Evolutionary conservation across 257 asterid species (phyloP).

Genomic region (Fraxinus cuspidata): DNA sequence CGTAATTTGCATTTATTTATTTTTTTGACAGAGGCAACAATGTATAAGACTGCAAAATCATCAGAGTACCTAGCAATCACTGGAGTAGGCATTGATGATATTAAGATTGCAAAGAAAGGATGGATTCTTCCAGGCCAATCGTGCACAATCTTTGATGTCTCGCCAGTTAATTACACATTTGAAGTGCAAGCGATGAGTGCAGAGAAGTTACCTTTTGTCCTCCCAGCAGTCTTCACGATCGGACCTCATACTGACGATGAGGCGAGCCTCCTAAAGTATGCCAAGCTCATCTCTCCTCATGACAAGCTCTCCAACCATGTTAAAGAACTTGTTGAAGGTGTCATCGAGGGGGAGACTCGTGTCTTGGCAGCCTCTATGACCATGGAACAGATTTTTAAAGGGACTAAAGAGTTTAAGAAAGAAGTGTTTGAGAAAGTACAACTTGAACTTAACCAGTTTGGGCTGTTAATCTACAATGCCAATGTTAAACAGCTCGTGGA

Average conservation of each 20-base stretch:
- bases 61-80: constrained; percentile 68
- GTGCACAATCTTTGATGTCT: constrained; percentile 42
- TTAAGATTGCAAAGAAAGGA: constrained; percentile 51
- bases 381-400: constrained; percentile 60
- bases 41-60: constrained; percentile 54
- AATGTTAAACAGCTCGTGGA: constrained; percentile 74
- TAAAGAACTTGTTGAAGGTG: constrained; percentile 59
- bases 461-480: constrained; percentile 63
- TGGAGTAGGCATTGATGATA: constrained; percentile 45
- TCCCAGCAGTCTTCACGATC: constrained; percentile 75
- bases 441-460: constrained; percentile 67
- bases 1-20: background rate
- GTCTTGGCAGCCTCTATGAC: constrained; percentile 76
- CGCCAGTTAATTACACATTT: constrained; percentile 70
- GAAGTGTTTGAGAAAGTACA: constrained; percentile 73
- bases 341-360: constrained; percentile 73
- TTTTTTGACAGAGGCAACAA: background rate
- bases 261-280: constrained; percentile 48
- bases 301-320: constrained; percentile 62
- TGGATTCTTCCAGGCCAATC: constrained; percentile 64
- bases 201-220: constrained; percentile 66
- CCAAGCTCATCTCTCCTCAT: constrained; percentile 62
- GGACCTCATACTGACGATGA: constrained; percentile 51
- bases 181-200: constrained; percentile 76
- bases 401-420: constrained; percentile 59